phyloP scores from a whole-genome alignment of 257 asterid genomes.

The Nicotiana obtusifolia region DNA sequence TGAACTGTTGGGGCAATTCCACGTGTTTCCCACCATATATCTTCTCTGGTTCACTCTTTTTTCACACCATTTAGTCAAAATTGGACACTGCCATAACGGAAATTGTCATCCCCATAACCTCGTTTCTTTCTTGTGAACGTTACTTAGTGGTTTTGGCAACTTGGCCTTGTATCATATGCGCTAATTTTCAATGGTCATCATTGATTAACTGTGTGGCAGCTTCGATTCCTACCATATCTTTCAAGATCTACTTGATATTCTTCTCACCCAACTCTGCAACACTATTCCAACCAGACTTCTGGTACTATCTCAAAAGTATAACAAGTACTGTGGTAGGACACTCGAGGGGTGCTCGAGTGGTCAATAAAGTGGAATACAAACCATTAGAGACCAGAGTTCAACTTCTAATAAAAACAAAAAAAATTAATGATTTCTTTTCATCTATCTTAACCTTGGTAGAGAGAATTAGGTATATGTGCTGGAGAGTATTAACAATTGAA shows the following conservation, averaged over 20 bases:
- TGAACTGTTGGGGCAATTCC: neutral
- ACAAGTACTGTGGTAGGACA: too few species aligned
- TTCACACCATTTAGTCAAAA: neutral
- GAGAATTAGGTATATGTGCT: too few species aligned
- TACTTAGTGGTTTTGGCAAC: neutral
- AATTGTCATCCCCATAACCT: neutral
- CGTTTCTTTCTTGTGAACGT: neutral
- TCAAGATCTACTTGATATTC: neutral
- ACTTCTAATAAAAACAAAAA: too few species aligned
- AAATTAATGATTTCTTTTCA: too few species aligned
- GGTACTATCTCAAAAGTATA: too few species aligned
- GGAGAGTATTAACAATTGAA: too few species aligned
- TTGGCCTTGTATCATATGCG: neutral
- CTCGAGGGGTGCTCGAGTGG: too few species aligned
- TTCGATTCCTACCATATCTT: neutral
- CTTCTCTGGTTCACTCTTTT: constrained; percentile 5
- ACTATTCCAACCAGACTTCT: neutral
- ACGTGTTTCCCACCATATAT: neutral
- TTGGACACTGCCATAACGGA: neutral
- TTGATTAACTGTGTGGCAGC: neutral
- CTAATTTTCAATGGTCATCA: neutral
- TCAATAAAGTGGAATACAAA: too few species aligned
- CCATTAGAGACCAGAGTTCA: too few species aligned
- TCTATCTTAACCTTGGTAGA: too few species aligned
- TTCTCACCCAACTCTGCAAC: neutral